Percentiles rank a stretch among this genome's conserved stretches.
phyloP scores from a whole-genome alignment of 73 alveolate species.

The Paramecium sonneborni region DNA sequence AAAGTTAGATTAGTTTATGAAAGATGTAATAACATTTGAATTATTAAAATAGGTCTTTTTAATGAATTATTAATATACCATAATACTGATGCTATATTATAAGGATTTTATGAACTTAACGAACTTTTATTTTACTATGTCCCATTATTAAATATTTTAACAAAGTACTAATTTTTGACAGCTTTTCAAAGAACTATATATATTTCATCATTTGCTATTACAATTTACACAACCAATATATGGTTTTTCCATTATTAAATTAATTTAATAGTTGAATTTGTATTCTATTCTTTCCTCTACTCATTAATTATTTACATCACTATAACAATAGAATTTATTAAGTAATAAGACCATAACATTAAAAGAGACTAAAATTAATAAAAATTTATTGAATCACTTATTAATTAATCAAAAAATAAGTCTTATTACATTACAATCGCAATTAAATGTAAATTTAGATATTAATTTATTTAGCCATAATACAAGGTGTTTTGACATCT shows the following conservation, averaged over 20 bases:
- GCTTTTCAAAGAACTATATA: constrained; percentile 20
- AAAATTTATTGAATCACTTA: neutral
- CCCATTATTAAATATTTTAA: neutral
- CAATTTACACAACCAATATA: neutral
- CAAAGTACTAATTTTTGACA: neutral
- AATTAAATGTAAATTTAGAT: neutral
- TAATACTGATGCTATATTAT: neutral
- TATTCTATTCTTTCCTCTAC: neutral
- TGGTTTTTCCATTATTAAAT: neutral
- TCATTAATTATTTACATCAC: neutral
- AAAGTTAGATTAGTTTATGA: constrained; percentile 17
- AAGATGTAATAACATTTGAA: neutral
- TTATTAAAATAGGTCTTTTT: neutral
- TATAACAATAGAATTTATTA: neutral
- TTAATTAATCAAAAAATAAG: neutral
- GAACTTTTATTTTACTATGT: neutral
- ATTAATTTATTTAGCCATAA: neutral
- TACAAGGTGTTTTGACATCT: neutral
- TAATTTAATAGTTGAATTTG: neutral
- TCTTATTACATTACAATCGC: neutral
- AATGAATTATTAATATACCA: neutral
- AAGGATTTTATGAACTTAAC: neutral
- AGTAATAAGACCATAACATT: neutral
- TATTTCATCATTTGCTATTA: neutral
- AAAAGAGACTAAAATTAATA: neutral